Base-by-base conservation (phyloP, 306 rosid species). In the Styphnolobium japonicum region DNA sequence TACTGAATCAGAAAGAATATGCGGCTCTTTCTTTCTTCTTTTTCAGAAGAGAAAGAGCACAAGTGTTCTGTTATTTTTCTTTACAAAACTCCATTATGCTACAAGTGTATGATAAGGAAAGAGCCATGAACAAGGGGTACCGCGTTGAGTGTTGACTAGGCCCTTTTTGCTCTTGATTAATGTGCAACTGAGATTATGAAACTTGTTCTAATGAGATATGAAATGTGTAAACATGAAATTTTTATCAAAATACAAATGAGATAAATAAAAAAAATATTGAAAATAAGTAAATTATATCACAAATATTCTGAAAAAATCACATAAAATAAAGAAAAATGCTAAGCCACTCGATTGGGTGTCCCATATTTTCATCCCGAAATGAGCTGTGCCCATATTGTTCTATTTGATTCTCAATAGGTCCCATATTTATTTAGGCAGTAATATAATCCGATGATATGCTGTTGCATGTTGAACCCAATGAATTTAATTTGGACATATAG, bases 1-100 rank as follows among this genome's bases (percentile, higher is more conserved):
- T 73, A 53, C 73, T 21, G 10, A 82, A 76, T 36, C 78, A 11
- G 40, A 16, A 8, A 63, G 69, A 34, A 63, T 63, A 48, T 46
- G n/a, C 7, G 45, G 15, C 66, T 34, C 19, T 33, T 60, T 45
- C 51, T 16, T 16, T 42, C 51, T 14, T 14, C 3, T 4, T 45
- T 45, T 14, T n/a, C n/a, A n/a, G n/a, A n/a, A n/a, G n/a, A n/a
- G n/a, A n/a, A n/a, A n/a, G n/a, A n/a, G n/a, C n/a, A n/a, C n/a
- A n/a, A n/a, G n/a, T n/a, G n/a, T n/a, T n/a, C n/a, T n/a, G 16
- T 72, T 80, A 39, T 40, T 53, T 52, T 64, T 53, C 14, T 15
- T 19, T 66, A 21, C 52, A 67, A 67, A 37, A 23, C 64, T 10
- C 34, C 57, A 31, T 19, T 56, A 57, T 56, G 55, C 76, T 33